These are phyloP conservation scores for Collybiopsis luxurians DNA, from an alignment of 768 basidiomycete genomes.

Conservation along the genomic window DNA sequence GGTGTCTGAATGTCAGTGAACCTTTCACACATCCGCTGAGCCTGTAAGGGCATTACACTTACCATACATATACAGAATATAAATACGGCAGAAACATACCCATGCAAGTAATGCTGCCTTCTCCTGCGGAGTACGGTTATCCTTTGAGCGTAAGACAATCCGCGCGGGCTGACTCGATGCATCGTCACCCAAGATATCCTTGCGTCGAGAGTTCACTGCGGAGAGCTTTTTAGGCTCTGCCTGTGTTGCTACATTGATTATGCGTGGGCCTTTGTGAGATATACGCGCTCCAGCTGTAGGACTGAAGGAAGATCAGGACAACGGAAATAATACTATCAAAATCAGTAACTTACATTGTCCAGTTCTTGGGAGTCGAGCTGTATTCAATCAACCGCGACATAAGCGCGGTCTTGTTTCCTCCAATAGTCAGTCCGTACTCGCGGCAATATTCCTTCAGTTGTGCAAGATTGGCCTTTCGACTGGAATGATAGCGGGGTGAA, in stretches of 20 bases:
- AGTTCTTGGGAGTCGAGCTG: background rate
- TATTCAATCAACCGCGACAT: background rate
- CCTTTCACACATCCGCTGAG: background rate
- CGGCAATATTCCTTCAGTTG: background rate
- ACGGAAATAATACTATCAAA: background rate
- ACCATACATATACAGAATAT: background rate
- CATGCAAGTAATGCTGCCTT: background rate
- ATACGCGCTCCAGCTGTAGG: too few relatives aligned
- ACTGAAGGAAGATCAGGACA: background rate
- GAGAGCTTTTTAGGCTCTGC: background rate
- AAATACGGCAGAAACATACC: background rate
- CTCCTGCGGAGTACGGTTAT: background rate
- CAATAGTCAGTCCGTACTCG: background rate
- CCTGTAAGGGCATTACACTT: background rate
- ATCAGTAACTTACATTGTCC: background rate
- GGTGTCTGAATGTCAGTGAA: background rate
- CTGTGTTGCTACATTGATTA: background rate
- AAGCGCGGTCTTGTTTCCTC: background rate
- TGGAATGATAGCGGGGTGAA: too few relatives aligned
- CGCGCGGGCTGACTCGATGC: background rate
- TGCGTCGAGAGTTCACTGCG: background rate
- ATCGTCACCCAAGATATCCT: background rate
- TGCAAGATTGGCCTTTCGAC: background rate
- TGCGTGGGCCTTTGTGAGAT: background rate
- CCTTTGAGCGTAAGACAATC: background rate